phyloP scores from a whole-genome alignment of 2,329 filamentous ascomycete species.

The Aspergillus tubingensis region DNA sequence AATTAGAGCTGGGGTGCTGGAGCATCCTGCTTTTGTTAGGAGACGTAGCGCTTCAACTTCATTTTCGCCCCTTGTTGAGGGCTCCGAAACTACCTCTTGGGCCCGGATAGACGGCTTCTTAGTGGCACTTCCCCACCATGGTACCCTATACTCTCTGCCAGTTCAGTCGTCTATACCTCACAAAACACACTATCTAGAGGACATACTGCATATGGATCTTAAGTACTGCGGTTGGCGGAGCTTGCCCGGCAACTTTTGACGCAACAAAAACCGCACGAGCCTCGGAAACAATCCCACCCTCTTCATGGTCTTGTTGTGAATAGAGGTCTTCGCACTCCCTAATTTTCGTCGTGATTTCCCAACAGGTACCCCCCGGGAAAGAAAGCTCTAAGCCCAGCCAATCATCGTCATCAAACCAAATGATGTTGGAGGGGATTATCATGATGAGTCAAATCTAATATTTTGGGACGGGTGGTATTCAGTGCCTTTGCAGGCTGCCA shows the following conservation, averaged over 20 bases:
- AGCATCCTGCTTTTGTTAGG: not conserved
- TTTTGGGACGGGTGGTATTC: too few species aligned
- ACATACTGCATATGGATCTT: constrained; percentile 6
- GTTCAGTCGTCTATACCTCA: not conserved
- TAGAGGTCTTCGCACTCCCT: not conserved
- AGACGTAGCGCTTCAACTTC: constrained; percentile 1
- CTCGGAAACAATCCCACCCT: not conserved
- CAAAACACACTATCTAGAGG: not conserved
- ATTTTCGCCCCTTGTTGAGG: not conserved
- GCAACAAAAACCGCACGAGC: constrained; percentile 5
- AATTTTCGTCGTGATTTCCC: constrained; percentile 6
- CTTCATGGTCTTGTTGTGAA: not conserved
- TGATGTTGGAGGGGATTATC: constrained; percentile 2
- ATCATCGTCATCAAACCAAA: constrained; percentile 8
- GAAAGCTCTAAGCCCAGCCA: not conserved
- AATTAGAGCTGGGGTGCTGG: not conserved
- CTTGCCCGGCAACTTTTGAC: constrained; percentile 1
- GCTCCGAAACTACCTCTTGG: not conserved
- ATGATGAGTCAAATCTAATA: not conserved
- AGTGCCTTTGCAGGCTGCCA: too few species aligned
- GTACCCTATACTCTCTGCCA: not conserved
- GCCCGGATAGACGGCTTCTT: not conserved
- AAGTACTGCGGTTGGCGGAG: not conserved
- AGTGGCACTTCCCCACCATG: not conserved
- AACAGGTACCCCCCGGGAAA: constrained; percentile 3